These are phyloP conservation scores for Vickermania ingenoplastis DNA, from an alignment of 208 protist genomes.

Conservation along the genomic window DNA sequence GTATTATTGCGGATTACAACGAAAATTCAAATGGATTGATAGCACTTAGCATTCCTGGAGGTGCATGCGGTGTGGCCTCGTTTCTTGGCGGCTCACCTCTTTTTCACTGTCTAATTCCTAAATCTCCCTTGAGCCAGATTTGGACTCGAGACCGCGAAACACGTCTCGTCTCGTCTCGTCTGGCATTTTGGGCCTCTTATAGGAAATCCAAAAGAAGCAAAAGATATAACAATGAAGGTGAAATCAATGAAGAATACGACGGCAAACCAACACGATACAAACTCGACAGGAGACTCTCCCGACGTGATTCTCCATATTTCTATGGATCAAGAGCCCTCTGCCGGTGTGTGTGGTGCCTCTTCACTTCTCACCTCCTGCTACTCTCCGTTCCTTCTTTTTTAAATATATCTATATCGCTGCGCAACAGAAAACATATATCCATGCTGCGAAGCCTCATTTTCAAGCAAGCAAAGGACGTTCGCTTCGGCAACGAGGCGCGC, in stretches of 20 bases:
- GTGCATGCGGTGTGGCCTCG: too few species aligned
- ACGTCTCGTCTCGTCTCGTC: too few species aligned
- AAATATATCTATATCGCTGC: not conserved
- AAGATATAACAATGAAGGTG: too few species aligned
- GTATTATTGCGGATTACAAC: not conserved
- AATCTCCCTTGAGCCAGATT: too few species aligned
- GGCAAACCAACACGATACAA: too few species aligned
- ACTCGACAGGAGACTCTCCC: not conserved
- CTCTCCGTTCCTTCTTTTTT: conserved; percentile 9
- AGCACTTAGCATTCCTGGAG: not conserved
- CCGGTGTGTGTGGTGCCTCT: not conserved
- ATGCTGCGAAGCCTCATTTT: conserved; percentile 51
- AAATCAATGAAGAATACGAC: too few species aligned
- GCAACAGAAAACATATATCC: not conserved
- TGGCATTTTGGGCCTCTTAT: too few species aligned
- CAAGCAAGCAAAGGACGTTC: conserved; percentile 90
- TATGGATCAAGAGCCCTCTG: not conserved
- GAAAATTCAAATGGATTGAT: not conserved
- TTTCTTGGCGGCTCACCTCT: too few species aligned
- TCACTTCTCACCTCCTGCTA: not conserved
- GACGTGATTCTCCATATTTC: not conserved
- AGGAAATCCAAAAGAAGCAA: too few species aligned
- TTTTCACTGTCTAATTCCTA: too few species aligned
- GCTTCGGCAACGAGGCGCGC: conserved; percentile 91
- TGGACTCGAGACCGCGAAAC: too few species aligned